A percentile compares a stretch with the other conserved stretches of the same genome.
phyloP scores from a whole-genome alignment of 2,329 filamentous ascomycete species.

The Chalara sp. region DNA sequence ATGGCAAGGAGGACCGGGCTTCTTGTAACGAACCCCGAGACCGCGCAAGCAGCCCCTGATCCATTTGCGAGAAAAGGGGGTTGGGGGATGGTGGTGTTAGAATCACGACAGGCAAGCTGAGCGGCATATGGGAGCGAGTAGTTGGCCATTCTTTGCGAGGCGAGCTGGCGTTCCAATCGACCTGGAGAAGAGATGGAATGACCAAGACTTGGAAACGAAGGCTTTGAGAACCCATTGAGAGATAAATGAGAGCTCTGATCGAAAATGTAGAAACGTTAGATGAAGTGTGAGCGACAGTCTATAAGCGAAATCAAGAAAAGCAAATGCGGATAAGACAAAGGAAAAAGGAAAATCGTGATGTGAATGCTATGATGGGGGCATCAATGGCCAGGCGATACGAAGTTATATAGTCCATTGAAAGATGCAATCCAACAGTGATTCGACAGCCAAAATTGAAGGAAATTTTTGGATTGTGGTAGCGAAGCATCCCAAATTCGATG shows the following conservation, averaged over 20 bases:
- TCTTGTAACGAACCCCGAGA: not conserved
- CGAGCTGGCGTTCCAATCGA: not conserved
- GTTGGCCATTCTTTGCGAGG: not conserved
- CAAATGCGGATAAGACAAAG: too few species aligned
- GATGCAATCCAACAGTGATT: too few species aligned
- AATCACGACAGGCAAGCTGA: not conserved
- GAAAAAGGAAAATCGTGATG: too few species aligned
- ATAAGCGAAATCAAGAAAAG: too few species aligned
- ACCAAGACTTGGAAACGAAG: not conserved
- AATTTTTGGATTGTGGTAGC: too few species aligned
- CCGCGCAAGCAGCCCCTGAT: not conserved
- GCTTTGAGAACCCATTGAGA: not conserved
- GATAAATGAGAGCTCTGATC: not conserved
- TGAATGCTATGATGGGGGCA: too few species aligned
- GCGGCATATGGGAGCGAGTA: not conserved
- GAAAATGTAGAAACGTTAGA: too few species aligned
- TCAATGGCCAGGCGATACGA: too few species aligned
- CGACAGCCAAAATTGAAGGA: too few species aligned
- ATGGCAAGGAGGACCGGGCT: not conserved
- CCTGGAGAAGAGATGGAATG: not conserved
- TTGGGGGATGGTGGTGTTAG: not conserved
- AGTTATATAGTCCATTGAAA: too few species aligned
- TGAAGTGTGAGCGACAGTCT: too few species aligned
- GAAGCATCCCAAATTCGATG: too few species aligned
- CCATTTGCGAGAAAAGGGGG: not conserved